phyloP scores from a whole-genome alignment of 2,329 filamentous ascomycete species.

The Clarireedia homoeocarpa region DNA sequence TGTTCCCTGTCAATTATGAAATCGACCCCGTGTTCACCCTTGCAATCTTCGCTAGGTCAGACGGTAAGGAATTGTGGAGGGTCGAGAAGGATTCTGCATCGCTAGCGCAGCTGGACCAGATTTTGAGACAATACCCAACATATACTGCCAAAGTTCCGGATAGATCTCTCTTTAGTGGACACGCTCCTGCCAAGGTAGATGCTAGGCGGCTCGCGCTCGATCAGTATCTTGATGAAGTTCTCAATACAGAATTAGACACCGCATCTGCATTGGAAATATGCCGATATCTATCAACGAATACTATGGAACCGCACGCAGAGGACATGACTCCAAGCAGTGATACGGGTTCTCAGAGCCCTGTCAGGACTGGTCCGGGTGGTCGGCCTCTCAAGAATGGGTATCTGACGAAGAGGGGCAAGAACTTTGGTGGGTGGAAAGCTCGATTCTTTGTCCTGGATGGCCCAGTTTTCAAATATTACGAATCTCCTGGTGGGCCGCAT shows the following conservation, averaged over 20 bases:
- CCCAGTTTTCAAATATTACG: constrained; percentile 77
- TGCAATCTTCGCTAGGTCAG: constrained; percentile 71
- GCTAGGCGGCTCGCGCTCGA: constrained; percentile 75
- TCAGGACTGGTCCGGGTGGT: constrained; percentile 50
- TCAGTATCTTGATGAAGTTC: constrained; percentile 73
- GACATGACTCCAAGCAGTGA: constrained; percentile 39
- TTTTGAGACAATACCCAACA: constrained; percentile 63
- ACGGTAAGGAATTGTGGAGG: constrained; percentile 78
- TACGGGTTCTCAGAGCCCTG: constrained; percentile 31
- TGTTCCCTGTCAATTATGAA: constrained; percentile 71
- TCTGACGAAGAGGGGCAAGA: constrained; percentile 93
- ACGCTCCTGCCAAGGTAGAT: constrained; percentile 90
- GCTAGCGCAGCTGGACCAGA: constrained; percentile 72
- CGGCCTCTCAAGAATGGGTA: constrained; percentile 78
- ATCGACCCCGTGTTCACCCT: constrained; percentile 93
- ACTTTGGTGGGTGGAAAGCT: constrained; percentile 98
- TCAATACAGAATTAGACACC: constrained; percentile 76
- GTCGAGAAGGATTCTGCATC: constrained; percentile 86
- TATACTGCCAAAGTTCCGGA: constrained; percentile 78
- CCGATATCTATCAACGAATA: constrained; percentile 69
- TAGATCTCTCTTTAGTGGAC: constrained; percentile 77
- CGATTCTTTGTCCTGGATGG: constrained; percentile 63
- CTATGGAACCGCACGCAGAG: constrained; percentile 53
- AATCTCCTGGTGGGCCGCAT: constrained; percentile 82
- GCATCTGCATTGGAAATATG: constrained; percentile 73